Conservation (phyloP, 192 early-diverging fungal species). For the Coemansia brasiliensis region DNA sequence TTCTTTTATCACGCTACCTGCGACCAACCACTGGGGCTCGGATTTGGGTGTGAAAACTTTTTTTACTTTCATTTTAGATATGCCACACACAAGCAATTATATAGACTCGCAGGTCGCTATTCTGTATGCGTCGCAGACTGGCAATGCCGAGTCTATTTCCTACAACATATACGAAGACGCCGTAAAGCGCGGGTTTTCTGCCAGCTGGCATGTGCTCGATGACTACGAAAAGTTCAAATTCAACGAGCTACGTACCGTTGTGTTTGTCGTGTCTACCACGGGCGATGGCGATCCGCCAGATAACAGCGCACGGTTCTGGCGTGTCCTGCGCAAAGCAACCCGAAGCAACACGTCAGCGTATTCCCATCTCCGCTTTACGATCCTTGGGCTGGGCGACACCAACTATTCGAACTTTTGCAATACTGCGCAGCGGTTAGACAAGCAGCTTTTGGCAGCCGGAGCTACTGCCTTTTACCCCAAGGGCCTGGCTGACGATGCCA, state of each 20-base stretch:
- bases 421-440: conserved; percentile 78
- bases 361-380: conserved; percentile 36
- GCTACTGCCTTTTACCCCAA: conserved; percentile 71
- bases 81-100: conserved; percentile 13
- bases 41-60: neutral
- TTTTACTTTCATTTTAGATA: conserved; percentile 12
- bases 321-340: conserved; percentile 72
- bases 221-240: conserved; percentile 66
- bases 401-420: conserved; percentile 95
- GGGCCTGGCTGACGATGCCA: conserved; percentile 89
- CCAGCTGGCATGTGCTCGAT: conserved; percentile 66
- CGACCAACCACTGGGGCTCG: neutral
- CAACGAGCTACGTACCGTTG: conserved; percentile 29
- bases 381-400: conserved; percentile 86
- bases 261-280: conserved; percentile 88
- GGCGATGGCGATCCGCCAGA: conserved; percentile 97
- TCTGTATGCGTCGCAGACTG: conserved; percentile 90
- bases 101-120: conserved; percentile 25
- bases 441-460: conserved; percentile 72
- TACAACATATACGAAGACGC: conserved; percentile 80
- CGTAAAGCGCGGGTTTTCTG: conserved; percentile 65
- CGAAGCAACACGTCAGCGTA: conserved; percentile 8
- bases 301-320: conserved; percentile 89
- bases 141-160: conserved; percentile 92
- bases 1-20: too few species aligned